Evolutionary conservation across 108 stramenopile genomes (phyloP), one percentile per base, ranked within the genome.

Genomic region (Hondaea fermentalgiana): DNA sequence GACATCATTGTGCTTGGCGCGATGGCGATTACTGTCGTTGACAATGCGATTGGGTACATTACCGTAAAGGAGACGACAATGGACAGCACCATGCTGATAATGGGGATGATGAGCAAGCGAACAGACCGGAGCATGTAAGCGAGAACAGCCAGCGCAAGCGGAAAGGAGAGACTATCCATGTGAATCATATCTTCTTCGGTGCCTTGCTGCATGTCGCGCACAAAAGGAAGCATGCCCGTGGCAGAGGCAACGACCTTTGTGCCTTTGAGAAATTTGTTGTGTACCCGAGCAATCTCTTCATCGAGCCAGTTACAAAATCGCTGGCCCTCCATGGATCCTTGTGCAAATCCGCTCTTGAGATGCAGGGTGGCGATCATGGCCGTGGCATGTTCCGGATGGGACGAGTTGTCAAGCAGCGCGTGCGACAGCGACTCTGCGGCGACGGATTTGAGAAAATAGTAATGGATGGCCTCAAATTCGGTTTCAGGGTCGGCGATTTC

Each of bases 161-260:
- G 76, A 1, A 83, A 83, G 6, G 76, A 83, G 25, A 83, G 76
- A 23, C 76, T 83, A 23, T 83, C 76, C 76, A 83, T 83, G 25
- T 83, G 45, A 3, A 83, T 47, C 76, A 83, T 83, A 53, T 83
- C 76, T 23, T 53, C 51, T 83, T 83, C 76, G 6, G 76, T 53
- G 51, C 76, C 76, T 3, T 83, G 49, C 51, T 83, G 76, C 76
- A 83, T 83, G 51, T 83, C 76, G 45, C 76, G 45, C n/a, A 47
- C 45, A 23, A 83, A 83, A 47, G 76, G 49, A 43, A 83, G 45
- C 76, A 83, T 83, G 12, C 76, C 76, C 0, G 76, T 83, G n/a
- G 51, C 45, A 16, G 43, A 17, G 6, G 51, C 51, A 6, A 25
- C 6, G 51, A 83, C 51, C 16, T 14, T 35, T 6, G 76, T 45